A percentile compares a stretch with the other conserved stretches of the same genome.
These are phyloP conservation scores for Cladorrhinum samala DNA, from an alignment of 495 filamentous ascomycete species.

Conservation along the genomic window DNA sequence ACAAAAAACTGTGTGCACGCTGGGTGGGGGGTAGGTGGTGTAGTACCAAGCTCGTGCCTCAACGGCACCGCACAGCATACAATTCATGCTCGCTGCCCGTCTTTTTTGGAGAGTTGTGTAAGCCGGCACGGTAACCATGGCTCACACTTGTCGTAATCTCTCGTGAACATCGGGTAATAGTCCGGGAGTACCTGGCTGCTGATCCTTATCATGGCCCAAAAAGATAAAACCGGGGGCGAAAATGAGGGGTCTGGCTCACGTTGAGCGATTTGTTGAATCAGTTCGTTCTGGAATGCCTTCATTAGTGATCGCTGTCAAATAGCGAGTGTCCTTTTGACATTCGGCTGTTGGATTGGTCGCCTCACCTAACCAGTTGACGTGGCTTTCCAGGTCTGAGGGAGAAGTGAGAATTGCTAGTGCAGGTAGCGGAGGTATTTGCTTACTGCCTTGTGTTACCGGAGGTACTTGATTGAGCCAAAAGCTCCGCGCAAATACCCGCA, in stretches of 20 bases:
- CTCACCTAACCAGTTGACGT: conserved; percentile 22
- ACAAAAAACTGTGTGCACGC: conserved; percentile 5
- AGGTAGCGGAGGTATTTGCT: conserved; percentile 14
- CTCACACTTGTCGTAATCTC: neutral
- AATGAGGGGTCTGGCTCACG: too few species aligned
- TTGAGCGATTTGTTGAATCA: neutral
- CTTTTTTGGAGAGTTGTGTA: neutral
- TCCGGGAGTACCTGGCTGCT: neutral
- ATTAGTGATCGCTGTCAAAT: conserved; percentile 23
- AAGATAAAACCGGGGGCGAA: too few species aligned
- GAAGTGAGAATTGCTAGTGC: neutral
- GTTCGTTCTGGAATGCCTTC: conserved; percentile 5
- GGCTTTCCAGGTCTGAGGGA: conserved; percentile 9
- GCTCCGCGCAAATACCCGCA: conserved; percentile 6
- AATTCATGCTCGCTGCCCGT: neutral
- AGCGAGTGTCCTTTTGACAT: conserved; percentile 2
- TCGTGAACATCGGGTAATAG: neutral
- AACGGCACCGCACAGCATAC: conserved; percentile 3
- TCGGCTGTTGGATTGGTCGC: conserved; percentile 26
- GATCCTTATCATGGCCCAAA: conserved; percentile 1
- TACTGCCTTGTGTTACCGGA: conserved; percentile 21
- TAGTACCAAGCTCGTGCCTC: neutral
- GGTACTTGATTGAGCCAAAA: too few species aligned
- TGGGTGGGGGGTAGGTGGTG: neutral
- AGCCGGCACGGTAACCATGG: neutral